Base-by-base conservation (phyloP, 2,329 filamentous ascomycete species). In the Stagonosporopsis vannaccii region DNA sequence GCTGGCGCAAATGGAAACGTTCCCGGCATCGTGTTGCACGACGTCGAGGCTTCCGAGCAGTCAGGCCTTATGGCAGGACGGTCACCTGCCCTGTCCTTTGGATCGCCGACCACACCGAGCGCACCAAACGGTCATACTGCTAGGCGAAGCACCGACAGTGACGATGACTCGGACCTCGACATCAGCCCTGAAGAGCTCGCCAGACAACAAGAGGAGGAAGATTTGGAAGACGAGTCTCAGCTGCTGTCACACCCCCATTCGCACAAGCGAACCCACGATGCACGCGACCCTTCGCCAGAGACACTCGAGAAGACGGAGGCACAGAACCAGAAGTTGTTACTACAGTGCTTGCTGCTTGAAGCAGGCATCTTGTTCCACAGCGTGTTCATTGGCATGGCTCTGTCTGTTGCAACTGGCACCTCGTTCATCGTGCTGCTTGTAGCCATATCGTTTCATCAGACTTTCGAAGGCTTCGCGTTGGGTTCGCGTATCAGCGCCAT, bases 361-460 rank as follows among this genome's bases (percentile, higher is more conserved):
- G 87, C 89, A 53, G 90, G 90, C 58, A 92, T 92, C 61, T 80
- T 92, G 11, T 92, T 92, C 72, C 90, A 92, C 76, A 90, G 87
- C 58, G 84, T 92, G 56, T 91, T 91, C 71, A 88, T 91, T 53
- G 88, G 88, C 55, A 89, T 90, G 81, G 89, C 89, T 0, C 77
- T 91, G 23, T 88, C 86, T 23, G 88, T 91, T 61, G 87, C 87
- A 19, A 84, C 85, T 1, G 85, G 89, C 1, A 77, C 80, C 6
- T 84, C 86, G 4, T 90, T 90, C 71, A 74, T 87, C 52, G 80
- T 90, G 23, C 81, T 91, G 4, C 80, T 90, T 7, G 77, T 90
- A 43, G 88, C 88, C 58, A 90, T 91, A 55, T 77, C 87, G 28
- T 90, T 91, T 78, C 88, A 90, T 69, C 88, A 89, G 67, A 87